Percentiles rank a stretch among this genome's conserved stretches.
Conservation (phyloP, 1,139 yeast species). For the Pneumocystis oryctolagi region DNA sequence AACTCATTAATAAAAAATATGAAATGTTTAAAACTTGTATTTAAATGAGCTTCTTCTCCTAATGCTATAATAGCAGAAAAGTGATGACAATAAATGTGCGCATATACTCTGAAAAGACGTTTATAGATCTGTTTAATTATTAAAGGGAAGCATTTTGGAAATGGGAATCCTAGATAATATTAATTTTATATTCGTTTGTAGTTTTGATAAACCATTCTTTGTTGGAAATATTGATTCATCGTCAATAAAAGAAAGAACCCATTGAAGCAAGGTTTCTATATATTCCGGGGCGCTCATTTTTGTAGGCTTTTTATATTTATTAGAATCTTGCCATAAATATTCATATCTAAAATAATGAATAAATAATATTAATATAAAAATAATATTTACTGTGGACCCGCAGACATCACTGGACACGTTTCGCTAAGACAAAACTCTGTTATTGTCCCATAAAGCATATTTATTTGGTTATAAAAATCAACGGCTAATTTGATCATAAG, state of each 20-base stretch:
- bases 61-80: slow-evolving; percentile 86
- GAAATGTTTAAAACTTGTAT: slow-evolving; percentile 88
- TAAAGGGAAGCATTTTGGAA: slow-evolving; percentile 36
- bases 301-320: slow-evolving; percentile 42
- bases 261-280: slow-evolving; percentile 79
- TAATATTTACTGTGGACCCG: slow-evolving; percentile 10
- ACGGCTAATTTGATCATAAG: slow-evolving; percentile 21
- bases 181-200: background rate
- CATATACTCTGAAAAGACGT: slow-evolving; percentile 86
- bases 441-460: slow-evolving; percentile 90
- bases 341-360: slow-evolving; percentile 28
- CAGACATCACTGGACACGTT: slow-evolving; percentile 75
- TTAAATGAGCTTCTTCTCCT: slow-evolving; percentile 81
- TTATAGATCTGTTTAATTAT: slow-evolving; percentile 76
- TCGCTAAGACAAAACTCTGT: slow-evolving; percentile 90
- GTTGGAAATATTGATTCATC: slow-evolving; percentile 83
- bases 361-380: background rate
- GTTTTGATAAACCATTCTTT: slow-evolving; percentile 31
- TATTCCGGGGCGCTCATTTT: slow-evolving; percentile 85
- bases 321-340: slow-evolving; percentile 78
- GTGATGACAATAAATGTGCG: slow-evolving; percentile 95
- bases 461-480: slow-evolving; percentile 78
- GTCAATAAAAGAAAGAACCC: slow-evolving; percentile 85
- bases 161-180: slow-evolving; percentile 50
- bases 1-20: slow-evolving; percentile 79